Evolutionary conservation across 2,329 filamentous ascomycete genomes (phyloP), one percentile per base, ranked within the genome.

Genomic region (Curvularia verruculosa): DNA sequence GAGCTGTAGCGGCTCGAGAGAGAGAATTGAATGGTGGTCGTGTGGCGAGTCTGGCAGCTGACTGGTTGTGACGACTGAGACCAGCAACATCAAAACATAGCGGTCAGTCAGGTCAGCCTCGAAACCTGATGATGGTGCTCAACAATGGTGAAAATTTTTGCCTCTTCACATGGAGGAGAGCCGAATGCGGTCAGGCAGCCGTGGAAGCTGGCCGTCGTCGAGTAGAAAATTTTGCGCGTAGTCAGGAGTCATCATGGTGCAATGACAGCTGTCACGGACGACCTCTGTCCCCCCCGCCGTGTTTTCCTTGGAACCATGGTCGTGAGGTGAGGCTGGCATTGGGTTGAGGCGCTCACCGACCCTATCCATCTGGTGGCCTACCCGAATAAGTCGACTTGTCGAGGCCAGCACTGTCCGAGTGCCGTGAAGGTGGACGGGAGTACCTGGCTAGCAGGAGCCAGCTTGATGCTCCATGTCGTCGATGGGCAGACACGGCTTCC

Each of bases 41-140:
- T 73, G 67, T 69, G 66, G 53, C 61, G 54, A 65, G 48, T 43
- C 52, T 59, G 60, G 45, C 49, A 64, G 56, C 66, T 73, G 67
- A 64, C 68, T 72, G 72, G 72, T 66, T 66, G 60, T 65, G 55
- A 61, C 48, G 46, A 48, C 26, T 48, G 47, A 59, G 64, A 65
- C 51, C 58, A 49, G 37, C 59, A 67, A 68, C 63, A 59, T 63
- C 57, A 64, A 68, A 60, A 59, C 60, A 60, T 59, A 61, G 71
- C 68, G 71, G 71, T 74, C 68, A 65, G 71, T 74, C 68, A 64
- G 60, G 71, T 74, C 68, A 64, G 60, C 39, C 59, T 55, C 34
- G 21, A 48, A 48, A 48, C 46, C 31, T 48, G 46, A 26, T 48
- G 46, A 26, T 48, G 6, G 5, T 37, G 21, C 15, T 24, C 31